Evolutionary conservation across 805 yeast genomes (phyloP).

Genomic region (Schwanniomyces sp.): DNA sequence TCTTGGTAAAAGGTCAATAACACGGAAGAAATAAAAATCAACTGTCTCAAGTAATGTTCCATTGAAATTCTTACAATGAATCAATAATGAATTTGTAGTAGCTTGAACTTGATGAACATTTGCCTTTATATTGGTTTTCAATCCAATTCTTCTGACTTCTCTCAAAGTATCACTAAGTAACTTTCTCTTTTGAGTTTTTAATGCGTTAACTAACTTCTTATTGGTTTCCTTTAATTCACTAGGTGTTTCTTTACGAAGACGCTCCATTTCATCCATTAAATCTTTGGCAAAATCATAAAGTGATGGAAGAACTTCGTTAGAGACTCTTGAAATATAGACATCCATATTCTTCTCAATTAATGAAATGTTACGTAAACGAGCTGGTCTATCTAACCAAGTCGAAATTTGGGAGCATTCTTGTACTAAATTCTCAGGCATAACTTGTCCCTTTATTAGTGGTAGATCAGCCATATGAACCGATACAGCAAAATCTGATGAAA

Average conservation of each 20-base stretch:
- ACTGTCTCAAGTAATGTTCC: conserved; percentile 32
- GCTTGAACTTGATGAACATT: conserved; percentile 65
- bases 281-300: conserved; percentile 57
- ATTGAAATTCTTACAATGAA: conserved; percentile 49
- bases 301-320: conserved; percentile 41
- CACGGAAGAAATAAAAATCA: conserved; percentile 60
- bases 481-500: conserved; percentile 19
- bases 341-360: conserved; percentile 58
- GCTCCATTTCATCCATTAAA: conserved; percentile 55
- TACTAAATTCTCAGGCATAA: conserved; percentile 5
- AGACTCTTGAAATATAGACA: conserved; percentile 38
- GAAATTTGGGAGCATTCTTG: conserved; percentile 30
- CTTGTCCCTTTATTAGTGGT: conserved; percentile 9
- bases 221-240: conserved; percentile 64
- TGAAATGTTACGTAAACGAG: conserved; percentile 50
- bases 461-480: conserved; percentile 4
- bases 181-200: conserved; percentile 80
- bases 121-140: conserved; percentile 62
- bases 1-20: conserved; percentile 79
- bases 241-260: conserved; percentile 79
- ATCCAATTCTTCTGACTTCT: conserved; percentile 74
- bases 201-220: conserved; percentile 61
- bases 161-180: conserved; percentile 74
- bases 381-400: conserved; percentile 58
- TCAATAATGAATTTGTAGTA: conserved; percentile 61